Evolutionary conservation across 164 flowering plant species (phyloP).

Genomic region (Macadamia integrifolia): DNA sequence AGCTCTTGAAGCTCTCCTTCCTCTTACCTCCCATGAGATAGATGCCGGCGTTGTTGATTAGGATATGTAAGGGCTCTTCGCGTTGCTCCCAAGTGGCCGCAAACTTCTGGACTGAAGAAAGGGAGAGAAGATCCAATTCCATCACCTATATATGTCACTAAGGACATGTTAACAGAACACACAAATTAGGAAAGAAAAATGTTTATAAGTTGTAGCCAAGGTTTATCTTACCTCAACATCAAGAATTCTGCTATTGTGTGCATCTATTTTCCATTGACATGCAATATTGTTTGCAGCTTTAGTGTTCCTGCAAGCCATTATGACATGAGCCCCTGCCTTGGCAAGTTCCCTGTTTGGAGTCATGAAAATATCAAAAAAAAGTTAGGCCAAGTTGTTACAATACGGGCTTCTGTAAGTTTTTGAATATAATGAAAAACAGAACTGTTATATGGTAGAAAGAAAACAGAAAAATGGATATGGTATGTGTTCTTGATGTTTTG

Average conservation of each 20-base stretch:
- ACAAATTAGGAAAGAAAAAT: no score
- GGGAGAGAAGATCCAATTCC: conserved; percentile 31
- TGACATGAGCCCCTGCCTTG: conserved; percentile 74
- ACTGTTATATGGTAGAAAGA: no score
- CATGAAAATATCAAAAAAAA: neutral
- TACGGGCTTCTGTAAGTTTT: neutral
- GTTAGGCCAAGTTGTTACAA: neutral
- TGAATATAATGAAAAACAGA: no score
- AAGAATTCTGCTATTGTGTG: conserved; percentile 9
- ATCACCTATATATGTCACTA: conserved; percentile 17
- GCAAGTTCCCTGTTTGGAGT: conserved; percentile 55
- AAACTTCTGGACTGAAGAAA: conserved; percentile 26
- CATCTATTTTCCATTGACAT: conserved; percentile 17
- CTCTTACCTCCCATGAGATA: conserved; percentile 19
- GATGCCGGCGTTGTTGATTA: conserved; percentile 37
- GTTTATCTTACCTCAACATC: conserved; percentile 18
- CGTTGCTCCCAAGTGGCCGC: conserved; percentile 24
- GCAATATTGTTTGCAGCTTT: conserved; percentile 46
- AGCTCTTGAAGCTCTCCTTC: no score
- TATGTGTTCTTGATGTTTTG: neutral
- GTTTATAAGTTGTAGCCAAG: neutral
- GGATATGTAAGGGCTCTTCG: conserved; percentile 23
- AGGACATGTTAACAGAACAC: neutral
- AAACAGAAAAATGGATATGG: neutral
- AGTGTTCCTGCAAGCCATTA: conserved; percentile 78